Evolutionary conservation across 805 yeast genomes (phyloP), one percentile per base, ranked within the genome.

Genomic region (Sugiyamaella boreocaroliniensis): DNA sequence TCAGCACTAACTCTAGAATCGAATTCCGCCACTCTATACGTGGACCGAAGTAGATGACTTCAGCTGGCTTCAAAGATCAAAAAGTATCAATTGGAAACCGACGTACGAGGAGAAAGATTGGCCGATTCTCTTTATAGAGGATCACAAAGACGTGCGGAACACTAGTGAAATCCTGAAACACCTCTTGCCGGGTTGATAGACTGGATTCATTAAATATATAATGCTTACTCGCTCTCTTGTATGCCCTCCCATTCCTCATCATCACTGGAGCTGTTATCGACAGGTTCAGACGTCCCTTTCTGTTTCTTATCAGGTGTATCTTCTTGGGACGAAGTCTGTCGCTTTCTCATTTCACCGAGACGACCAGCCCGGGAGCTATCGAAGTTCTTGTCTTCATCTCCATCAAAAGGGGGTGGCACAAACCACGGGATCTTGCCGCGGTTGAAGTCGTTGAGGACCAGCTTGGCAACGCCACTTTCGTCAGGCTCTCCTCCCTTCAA

Each of bases 341-440:
- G 51, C 41, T 56, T 56, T 12, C 54, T 54, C 64, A 52, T 58
- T 51, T 56, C 62, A 7, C 61, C 61, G 22, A 58, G 48, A 2
- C 57, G 44, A 2, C 62, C 62, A 32, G 59, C 56, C 43, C 64
- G 46, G n/a, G 40, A 14, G 4, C 41, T 45, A 26, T 58, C 49
- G 11, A 32, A 32, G 4, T 32, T 9, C 82, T 86, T 40, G 82
- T 87, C 67, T 14, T 78, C 75, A 20, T 69, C 79, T 22, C 72
- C 77, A 57, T 81, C 86, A 60, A 83, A 79, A 43, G 98, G 97
- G 29, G 99, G 99, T 26, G 93, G 82, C 32, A 88, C 88, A 68
- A 92, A 92, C 99, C 99, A 92, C 20, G 99, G 99, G 51, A 92
- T 92, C 65, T 89, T 88, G 56, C 99, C 99, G 71, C 99, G 80